Evolutionary conservation across 78 protist genomes (phyloP).

Genomic region (Dictyostelium capitatum): DNA sequence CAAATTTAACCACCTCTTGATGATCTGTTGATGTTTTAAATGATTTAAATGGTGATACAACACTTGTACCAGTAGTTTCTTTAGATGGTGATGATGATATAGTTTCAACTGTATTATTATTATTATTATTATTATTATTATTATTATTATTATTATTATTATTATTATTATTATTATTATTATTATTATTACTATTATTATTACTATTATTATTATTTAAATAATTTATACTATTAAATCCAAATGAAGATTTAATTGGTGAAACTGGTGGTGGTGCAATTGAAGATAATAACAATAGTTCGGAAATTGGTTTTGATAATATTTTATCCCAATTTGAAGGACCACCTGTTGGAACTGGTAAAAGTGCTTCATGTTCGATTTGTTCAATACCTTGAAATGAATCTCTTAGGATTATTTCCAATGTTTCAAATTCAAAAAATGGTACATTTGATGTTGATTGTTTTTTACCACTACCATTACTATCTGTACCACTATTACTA

Average conservation of each 20-base stretch:
- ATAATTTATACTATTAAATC: background rate
- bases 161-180: background rate
- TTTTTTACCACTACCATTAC: background rate
- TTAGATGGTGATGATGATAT: background rate
- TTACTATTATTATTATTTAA: background rate
- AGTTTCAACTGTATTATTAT: background rate
- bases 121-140: background rate
- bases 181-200: background rate
- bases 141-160: background rate
- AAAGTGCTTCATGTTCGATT: background rate
- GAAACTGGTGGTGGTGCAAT: background rate
- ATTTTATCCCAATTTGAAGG: slow-evolving; percentile 35
- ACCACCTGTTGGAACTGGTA: background rate
- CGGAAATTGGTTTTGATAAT: slow-evolving; percentile 23
- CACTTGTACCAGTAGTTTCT: background rate
- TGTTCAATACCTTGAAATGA: background rate
- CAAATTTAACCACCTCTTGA: slow-evolving; percentile 30
- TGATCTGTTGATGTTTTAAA: background rate
- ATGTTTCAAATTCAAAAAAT: background rate
- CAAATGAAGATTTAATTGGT: slow-evolving; percentile 19
- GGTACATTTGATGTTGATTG: background rate
- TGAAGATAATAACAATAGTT: background rate
- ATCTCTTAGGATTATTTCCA: background rate
- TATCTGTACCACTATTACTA: no score
- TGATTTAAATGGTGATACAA: slow-evolving; percentile 19